Base-by-base conservation (phyloP, 306 rosid genomes). In the Vachellia collinsii region DNA sequence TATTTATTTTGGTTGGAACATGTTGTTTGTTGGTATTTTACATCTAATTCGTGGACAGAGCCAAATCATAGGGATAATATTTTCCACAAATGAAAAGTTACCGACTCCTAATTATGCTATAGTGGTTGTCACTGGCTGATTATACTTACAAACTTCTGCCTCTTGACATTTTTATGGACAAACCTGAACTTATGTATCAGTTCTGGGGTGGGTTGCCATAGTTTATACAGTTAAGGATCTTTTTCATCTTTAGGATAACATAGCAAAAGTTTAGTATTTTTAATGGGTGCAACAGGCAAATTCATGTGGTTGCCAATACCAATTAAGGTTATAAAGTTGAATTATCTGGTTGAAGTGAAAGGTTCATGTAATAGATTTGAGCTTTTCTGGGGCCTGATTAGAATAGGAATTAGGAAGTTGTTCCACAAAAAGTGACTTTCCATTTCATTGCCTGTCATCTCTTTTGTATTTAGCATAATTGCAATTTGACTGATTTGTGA, bases 401-500 rank as follows among this genome's bases (percentile, higher is more conserved):
- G 70, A 76, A 81, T 72, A 79, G 70, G 50, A 22, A 61, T 82
- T 76, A 63, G 69, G 79, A 71, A 87, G 36, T 53, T 46, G 67
- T 61, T 78, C 77, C 63, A 54, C 6, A 72, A 44, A 72, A 86
- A 58, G 78, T 72, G 67, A 76, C 58, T 75, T 81, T 68, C 70
- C 77, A 73, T 43, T 81, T 25, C 76, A 75, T 80, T 80, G 85
- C 83, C 16, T 50, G 46, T 65, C 75, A 64, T 77, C 72, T 67
- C 79, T 65, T 77, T 79, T 83, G 83, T 81, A 77, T 73, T 82
- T 78, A 48, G 71, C 37, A 81, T 88, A 66, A 86, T 85, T 79
- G 71, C 70, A 70, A 20, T 81, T 88, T 88, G 93, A 88, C 90
- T 73, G 53, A 38, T 42, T 29, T 25, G 70, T 61, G 79, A 68